Base-by-base conservation (phyloP, 495 filamentous ascomycete genomes). In the Xylaria bambusicola region DNA sequence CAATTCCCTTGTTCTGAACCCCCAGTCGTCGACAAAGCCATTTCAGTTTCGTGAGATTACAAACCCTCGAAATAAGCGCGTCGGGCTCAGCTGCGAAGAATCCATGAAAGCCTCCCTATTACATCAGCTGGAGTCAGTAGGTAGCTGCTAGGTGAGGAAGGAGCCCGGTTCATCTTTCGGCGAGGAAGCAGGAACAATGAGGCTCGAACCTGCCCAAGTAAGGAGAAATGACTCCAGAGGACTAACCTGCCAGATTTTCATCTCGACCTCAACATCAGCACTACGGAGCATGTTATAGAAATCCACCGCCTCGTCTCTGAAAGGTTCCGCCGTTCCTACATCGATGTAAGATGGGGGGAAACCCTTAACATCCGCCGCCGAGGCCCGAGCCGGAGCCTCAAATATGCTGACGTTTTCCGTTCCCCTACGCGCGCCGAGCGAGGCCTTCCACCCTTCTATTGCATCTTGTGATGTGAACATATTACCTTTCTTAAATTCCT, bases 251-350 rank as follows among this genome's bases (percentile, higher is more conserved):
- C 50, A 61, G 13, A 33, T 66, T 68, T 29, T 71, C 71, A 40
- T 71, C 74, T 21, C 72, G 63, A 36, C 72, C 68, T 45, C 69
- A 70, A 29, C 75, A 66, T 9, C 65, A 67, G 12, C 67, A 68
- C 21, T 69, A 64, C 27, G 56, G 56, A 47, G 59, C 50, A 40
- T 64, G 64, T 21, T 36, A 50, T 18, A 58, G 56, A 58, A 63
- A 56, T 47, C 53, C 61, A 52, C 62, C 60, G 33, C 66, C 63
- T 57, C 70, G 51, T 61, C 58, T 49, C 58, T 48, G 23, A 61
- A 50, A 2, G 58, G 58, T 27, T 61, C 58, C 24, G 26, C 51
- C 3, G 51, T 44, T 29, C 58, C 58, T 7, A 61, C 58, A 24
- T 61, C 58, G n/a, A 61, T 31, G 40, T 61, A 61, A 12, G 58